phyloP scores from a whole-genome alignment of 2,329 filamentous ascomycete species.

The Aspergillus aculeatus region DNA sequence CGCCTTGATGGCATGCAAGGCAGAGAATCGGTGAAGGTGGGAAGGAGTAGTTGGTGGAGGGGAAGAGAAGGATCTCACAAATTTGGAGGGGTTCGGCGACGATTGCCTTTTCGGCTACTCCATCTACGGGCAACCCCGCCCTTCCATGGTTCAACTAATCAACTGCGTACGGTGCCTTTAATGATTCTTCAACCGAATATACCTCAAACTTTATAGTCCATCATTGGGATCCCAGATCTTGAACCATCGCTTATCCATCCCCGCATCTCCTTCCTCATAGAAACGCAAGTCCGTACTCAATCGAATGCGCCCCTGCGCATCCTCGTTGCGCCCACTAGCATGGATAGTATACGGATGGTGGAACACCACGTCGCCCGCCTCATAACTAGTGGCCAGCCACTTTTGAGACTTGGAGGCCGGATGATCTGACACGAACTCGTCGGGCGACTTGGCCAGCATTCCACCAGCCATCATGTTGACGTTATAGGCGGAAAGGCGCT shows the following conservation, averaged over 20 bases:
- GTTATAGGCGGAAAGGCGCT: conserved; percentile 34
- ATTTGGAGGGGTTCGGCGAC: not conserved
- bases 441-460: conserved; percentile 23
- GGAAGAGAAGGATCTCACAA: not conserved
- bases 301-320: conserved; percentile 38
- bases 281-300: conserved; percentile 46
- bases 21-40: not conserved
- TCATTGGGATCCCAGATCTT: conserved; percentile 39
- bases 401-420: conserved; percentile 19
- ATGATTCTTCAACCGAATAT: too few species aligned
- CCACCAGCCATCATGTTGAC: conserved; percentile 30
- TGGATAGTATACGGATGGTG: conserved; percentile 48
- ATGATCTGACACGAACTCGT: conserved; percentile 22
- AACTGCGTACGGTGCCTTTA: too few species aligned
- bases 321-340: conserved; percentile 42
- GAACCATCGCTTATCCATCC: conserved; percentile 39
- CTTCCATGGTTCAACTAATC: not conserved
- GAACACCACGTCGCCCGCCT: conserved; percentile 45
- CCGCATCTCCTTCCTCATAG: conserved; percentile 35
- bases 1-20: conserved; percentile 5
- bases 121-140: not conserved
- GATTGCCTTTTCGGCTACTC: conserved; percentile 3
- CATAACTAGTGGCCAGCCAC: conserved; percentile 39
- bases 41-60: not conserved
- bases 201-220: conserved; percentile 20